Conservation (phyloP, 768 basidiomycete genomes). For the Boletus coccyginus region DNA sequence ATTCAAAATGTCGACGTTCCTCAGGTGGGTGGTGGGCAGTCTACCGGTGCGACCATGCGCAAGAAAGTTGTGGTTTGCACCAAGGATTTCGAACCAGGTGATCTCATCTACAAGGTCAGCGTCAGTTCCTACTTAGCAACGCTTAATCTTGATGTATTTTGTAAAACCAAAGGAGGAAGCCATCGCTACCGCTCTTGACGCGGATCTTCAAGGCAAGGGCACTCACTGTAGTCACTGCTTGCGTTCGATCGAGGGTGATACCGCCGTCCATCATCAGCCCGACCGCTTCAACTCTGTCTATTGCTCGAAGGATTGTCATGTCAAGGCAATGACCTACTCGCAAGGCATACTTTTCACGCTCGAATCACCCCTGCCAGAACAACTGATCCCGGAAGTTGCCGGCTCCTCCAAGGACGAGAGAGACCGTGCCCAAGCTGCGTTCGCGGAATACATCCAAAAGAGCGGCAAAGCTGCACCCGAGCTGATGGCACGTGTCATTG, state of each 20-base stretch:
- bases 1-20: slow-evolving; percentile 40
- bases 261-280: slow-evolving; percentile 42
- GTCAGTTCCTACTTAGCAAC: not conserved
- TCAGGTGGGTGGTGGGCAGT: slow-evolving; percentile 14
- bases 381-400: slow-evolving; percentile 32
- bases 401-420: slow-evolving; percentile 43
- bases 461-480: slow-evolving; percentile 46
- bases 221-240: slow-evolving; percentile 76
- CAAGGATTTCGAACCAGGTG: slow-evolving; percentile 67
- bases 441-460: slow-evolving; percentile 53
- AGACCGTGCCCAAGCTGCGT: slow-evolving; percentile 56
- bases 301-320: slow-evolving; percentile 70
- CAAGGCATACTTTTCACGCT: slow-evolving; percentile 71
- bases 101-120: slow-evolving; percentile 72
- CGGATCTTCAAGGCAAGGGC: slow-evolving; percentile 64
- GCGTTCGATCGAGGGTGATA: slow-evolving; percentile 48
- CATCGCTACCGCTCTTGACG: slow-evolving; percentile 66
- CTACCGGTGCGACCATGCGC: slow-evolving; percentile 23
- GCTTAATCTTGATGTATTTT: slow-evolving; percentile 3
- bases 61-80: slow-evolving; percentile 59
- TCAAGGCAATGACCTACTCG: slow-evolving; percentile 53
- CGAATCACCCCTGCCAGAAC: slow-evolving; percentile 55
- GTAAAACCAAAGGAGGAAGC: slow-evolving; percentile 61
- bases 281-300: slow-evolving; percentile 61
- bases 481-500: slow-evolving; percentile 70